Evolutionary conservation across 148 eudicot genomes (phyloP), one percentile per base, ranked within the genome.

Genomic region (Persicaria tinctoria): DNA sequence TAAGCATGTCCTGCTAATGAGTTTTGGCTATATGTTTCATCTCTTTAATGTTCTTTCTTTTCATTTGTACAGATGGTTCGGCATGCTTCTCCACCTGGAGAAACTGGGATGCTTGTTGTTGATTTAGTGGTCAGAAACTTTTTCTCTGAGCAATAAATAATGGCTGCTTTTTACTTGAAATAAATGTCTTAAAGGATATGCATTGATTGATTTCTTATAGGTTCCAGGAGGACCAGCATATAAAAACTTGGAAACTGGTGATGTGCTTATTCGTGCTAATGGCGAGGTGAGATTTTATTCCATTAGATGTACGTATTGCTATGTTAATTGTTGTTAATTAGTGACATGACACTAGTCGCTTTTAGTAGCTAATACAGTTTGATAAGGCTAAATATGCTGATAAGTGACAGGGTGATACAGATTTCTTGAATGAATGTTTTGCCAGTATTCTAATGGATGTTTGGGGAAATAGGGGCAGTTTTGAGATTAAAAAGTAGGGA

Each of bases 171-270:
- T 17, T 17, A 57, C 32, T 5, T 18, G 32, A 5, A 57, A 20
- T 57, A 5, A 18, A 17, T 57, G 27, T 57, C 9, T 6, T 57
- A 57, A 6, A 57, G 7, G 8, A 57, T 50, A 8, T 50, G 12
- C 14, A 50, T 50, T 50, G 12, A 50, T 50, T 68, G 80, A 20
- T 73, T 74, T 78, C 56, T 75, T 85, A 41, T 81, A 96, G 99
- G 99, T 96, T 72, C 99, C 97, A 20, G 99, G 96, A 71, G 99
- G 99, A 66, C 99, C 97, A 79, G 91, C 94, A 50, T 82, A 90
- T 72, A 88, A 84, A 66, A 86, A 79, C 80, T 83, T 96, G 90
- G 97, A 92, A 87, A 87, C 99, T 59, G 99, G 99, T 80, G 99
- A 96, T 81, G 97, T 96, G 77, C 97, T 96, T 83, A 86, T 96